A percentile compares a stretch with the other conserved stretches of the same genome.
Evolutionary conservation across 2,329 filamentous ascomycete genomes (phyloP).

Genomic region (Emydomyces testavorans): DNA sequence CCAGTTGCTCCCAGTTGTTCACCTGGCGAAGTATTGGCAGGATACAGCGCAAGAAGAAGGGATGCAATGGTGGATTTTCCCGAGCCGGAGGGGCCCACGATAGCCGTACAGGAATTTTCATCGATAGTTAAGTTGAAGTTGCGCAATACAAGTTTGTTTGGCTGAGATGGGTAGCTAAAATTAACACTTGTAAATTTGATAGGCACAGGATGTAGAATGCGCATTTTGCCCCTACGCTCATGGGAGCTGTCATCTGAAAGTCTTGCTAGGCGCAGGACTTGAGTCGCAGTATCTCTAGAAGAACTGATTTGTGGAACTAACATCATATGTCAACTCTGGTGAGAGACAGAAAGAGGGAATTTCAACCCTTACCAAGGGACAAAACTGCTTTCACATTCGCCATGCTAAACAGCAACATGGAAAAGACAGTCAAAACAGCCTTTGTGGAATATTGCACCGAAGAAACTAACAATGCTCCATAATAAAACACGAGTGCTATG

Average conservation of each 20-base stretch:
- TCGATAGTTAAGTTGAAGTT: conserved; percentile 55
- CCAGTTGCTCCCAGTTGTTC: conserved; percentile 20
- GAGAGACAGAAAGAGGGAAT: neutral
- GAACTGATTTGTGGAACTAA: conserved; percentile 65
- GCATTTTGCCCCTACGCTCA: conserved; percentile 44
- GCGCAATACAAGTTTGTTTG: conserved; percentile 45
- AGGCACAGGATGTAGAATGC: conserved; percentile 35
- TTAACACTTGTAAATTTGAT: conserved; percentile 51
- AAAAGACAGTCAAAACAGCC: conserved; percentile 61
- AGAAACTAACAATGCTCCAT: conserved; percentile 56
- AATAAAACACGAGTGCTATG: conserved; percentile 67
- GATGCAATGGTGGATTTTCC: conserved; percentile 79
- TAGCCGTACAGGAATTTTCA: conserved; percentile 55
- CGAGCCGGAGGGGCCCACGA: conserved; percentile 77
- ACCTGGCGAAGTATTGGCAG: conserved; percentile 41
- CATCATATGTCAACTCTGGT: conserved; percentile 3
- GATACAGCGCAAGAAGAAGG: conserved; percentile 62
- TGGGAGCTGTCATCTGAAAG: conserved; percentile 47
- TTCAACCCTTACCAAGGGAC: conserved; percentile 42
- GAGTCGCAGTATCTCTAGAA: conserved; percentile 58
- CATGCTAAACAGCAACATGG: conserved; percentile 73
- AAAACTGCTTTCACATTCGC: conserved; percentile 60
- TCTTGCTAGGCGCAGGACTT: conserved; percentile 57
- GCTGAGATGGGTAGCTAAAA: conserved; percentile 60
- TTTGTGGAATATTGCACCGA: conserved; percentile 41